Conservation (phyloP, 768 basidiomycete genomes). For the Pulveroboletus sp. region DNA sequence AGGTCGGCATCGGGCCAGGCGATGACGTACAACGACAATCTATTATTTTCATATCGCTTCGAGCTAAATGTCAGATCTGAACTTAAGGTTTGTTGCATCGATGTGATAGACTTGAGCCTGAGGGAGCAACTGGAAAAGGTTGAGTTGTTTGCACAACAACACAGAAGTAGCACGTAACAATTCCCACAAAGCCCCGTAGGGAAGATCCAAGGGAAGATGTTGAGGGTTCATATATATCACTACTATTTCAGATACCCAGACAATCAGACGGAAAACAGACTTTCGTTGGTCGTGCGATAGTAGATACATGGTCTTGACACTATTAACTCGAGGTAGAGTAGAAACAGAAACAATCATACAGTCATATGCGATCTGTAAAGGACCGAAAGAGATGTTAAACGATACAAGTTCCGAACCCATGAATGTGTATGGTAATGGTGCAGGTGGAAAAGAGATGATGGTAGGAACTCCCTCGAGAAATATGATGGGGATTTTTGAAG, state of each 20-base stretch:
- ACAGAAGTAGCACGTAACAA: neutral
- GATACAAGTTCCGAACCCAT: constrained; percentile 28
- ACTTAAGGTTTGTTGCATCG: neutral
- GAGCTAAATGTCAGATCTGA: neutral
- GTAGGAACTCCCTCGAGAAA: constrained; percentile 21
- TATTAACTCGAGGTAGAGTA: constrained; percentile 30
- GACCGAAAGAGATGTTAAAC: constrained; percentile 12
- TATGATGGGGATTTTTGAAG: constrained; percentile 10
- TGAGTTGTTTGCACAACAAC: neutral
- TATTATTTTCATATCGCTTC: too few relatives aligned
- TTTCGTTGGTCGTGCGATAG: constrained; percentile 15
- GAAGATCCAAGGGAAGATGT: too few relatives aligned
- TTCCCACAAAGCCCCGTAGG: neutral
- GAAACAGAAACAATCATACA: constrained; percentile 17
- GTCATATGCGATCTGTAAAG: constrained; percentile 18
- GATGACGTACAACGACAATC: constrained; percentile 1
- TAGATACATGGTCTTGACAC: constrained; percentile 29
- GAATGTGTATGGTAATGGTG: constrained; percentile 18
- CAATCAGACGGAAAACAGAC: neutral
- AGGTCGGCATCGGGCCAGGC: too few relatives aligned
- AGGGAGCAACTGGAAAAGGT: neutral
- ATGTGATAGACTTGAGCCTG: too few relatives aligned
- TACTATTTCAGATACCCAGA: neutral
- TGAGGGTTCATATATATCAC: too few relatives aligned
- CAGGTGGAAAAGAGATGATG: constrained; percentile 22